Base-by-base conservation (phyloP, 2,329 filamentous ascomycete species). In the Cladosporium sp. region DNA sequence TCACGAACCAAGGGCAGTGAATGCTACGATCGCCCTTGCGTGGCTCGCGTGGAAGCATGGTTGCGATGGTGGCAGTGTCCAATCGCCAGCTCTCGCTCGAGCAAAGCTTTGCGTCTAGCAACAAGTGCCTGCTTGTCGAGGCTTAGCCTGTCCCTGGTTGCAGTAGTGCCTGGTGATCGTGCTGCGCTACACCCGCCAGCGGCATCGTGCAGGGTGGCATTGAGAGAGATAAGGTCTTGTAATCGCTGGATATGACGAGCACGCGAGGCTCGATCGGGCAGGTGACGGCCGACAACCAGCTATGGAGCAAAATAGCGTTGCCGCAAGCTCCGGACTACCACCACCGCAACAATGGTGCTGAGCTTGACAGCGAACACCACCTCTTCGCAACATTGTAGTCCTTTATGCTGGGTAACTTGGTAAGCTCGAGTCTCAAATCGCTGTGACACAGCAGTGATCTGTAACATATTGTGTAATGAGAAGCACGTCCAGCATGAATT, bases 101-200 rank as follows among this genome's bases (percentile, higher is more conserved):
- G 22, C 40, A 44, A 55, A 47, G 40, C 40, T 55, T 55, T 47
- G 6, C 20, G 40, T 17, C 15, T 19, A 25, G 15, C 12, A 19
- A 24, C 15, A 47, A 36, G 40, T 47, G 40, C 52, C 32, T 55
- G 40, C 40, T 55, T 55, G 52, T 55, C 52, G 28, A 55, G 52
- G 52, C 52, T 55, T 55, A 55, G 52, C 40, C 36, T n/a, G 40
- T 22, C 19, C 28, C 39, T 39, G 34, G 35, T 51, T 51, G 36
- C 48, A 51, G 48, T 51, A 51, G 48, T 22, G 34, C 28, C 28
- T 48, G 45, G 17, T 19, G 25, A 35, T 35, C 28, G 45, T 39
- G 22, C 19, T 7, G 10, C 48, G 13, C 22, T 51, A 51, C 48
- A 35, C 22, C 34, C 22, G 35, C 35, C 35, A 32, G 37, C 24